Base-by-base conservation (phyloP, 192 early-diverging fungal genomes). In the Coemansia sp. region DNA sequence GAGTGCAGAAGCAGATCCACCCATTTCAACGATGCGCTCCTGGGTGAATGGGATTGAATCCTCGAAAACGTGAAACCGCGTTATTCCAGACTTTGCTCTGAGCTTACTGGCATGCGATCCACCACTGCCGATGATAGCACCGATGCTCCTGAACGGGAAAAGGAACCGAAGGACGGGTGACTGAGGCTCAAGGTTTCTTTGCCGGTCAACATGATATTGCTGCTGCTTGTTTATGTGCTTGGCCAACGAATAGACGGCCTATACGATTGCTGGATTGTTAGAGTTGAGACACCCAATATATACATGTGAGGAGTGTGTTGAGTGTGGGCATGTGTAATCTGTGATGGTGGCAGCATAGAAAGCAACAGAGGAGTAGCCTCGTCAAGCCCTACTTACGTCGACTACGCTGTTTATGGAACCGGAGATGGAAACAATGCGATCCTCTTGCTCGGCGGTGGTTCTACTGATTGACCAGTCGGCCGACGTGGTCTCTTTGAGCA, bases 11-110 rank as follows among this genome's bases (percentile, higher is more conserved):
- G 62, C 20, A 7, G 78, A 60, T n/a, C 65, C 78, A 32, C 66
- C 36, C 4, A 66, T 42, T 49, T 75, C 73, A 13, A 81, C 65
- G 14, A 81, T 63, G 17, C 78, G 78, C 70, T 81, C 78, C 10
- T 73, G 66, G 6, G 73, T 75, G 22, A 73, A 72, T 23, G 69
- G 73, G 46, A 81, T 63, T 20, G 61, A 29, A 33, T 68, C 36
- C 6, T 54, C 59, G 63, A 67, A 69, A 0, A 75, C 57, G 19
- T 75, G 73, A 11, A 81, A 54, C 53, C 63, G 63, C 29, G 29
- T 20, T n/a, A 81, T 55, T 15, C 48, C 63, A 17, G 63, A 46
- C 9, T 66, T 54, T 15, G 64, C 36, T 13, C 73, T 69, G 45
- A 64, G 61, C 42, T 64, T 59, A 17, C 38, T 40, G 20, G 69